These are phyloP conservation scores for Cryptococcus amylolentus DNA, from an alignment of 1,284 basidiomycete genomes.

Conservation along the genomic window DNA sequence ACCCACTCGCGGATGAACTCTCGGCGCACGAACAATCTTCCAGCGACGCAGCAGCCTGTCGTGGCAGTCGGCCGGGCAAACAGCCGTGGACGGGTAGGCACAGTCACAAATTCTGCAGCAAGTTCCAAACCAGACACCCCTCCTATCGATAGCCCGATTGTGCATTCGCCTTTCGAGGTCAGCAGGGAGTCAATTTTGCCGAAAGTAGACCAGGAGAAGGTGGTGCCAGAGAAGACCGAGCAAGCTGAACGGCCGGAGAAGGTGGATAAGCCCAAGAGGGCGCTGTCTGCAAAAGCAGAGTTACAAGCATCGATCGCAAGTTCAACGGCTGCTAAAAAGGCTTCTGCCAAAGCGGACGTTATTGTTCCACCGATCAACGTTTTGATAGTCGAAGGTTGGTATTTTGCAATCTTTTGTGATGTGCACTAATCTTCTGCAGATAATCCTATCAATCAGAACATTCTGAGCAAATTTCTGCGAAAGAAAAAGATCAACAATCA, in stretches of 20 bases:
- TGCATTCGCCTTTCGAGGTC: slow-evolving; percentile 9
- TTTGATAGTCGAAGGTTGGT: slow-evolving; percentile 86
- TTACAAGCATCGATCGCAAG: neutral
- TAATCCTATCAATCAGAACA: slow-evolving; percentile 97
- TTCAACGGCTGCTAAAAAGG: slow-evolving; percentile 27
- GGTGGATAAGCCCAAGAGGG: too few species aligned
- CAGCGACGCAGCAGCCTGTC: slow-evolving; percentile 26
- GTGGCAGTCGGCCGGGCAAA: slow-evolving; percentile 36
- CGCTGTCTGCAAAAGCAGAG: too few species aligned
- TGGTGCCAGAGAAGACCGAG: slow-evolving; percentile 2
- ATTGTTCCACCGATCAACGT: slow-evolving; percentile 93
- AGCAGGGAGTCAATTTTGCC: neutral
- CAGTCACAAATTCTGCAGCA: slow-evolving; percentile 15
- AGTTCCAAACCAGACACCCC: slow-evolving; percentile 7
- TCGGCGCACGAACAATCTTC: slow-evolving; percentile 27
- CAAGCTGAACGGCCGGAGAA: neutral
- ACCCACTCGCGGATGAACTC: slow-evolving; percentile 8
- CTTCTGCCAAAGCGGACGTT: slow-evolving; percentile 46
- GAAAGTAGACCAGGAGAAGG: neutral
- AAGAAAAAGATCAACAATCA: slow-evolving; percentile 96
- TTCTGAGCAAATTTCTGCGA: slow-evolving; percentile 91
- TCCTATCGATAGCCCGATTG: slow-evolving; percentile 4
- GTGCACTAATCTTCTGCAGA: slow-evolving; percentile 56
- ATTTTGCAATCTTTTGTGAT: neutral
- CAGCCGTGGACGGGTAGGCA: slow-evolving; percentile 33